A percentile compares a stretch with the other conserved stretches of the same genome.
Evolutionary conservation across 192 early-diverging fungal genomes (phyloP).

Genomic region (Podochytrium sp.): DNA sequence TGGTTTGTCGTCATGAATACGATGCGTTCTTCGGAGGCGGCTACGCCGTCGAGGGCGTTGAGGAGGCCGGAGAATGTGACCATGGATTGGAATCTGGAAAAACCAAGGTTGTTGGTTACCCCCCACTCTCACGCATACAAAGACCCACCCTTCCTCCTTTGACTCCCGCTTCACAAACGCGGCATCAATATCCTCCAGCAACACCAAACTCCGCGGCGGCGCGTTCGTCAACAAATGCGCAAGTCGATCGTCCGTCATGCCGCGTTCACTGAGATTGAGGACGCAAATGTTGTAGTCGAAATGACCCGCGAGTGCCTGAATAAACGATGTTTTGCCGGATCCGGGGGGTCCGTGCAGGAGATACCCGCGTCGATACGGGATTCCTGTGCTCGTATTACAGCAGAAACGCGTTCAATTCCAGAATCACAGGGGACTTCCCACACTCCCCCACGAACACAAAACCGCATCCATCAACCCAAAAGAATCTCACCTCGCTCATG

Average conservation of each 20-base stretch:
- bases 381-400: slow-evolving; percentile 44
- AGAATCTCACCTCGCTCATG: slow-evolving; percentile 61
- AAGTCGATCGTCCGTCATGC: slow-evolving; percentile 70
- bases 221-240: slow-evolving; percentile 51
- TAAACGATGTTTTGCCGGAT: slow-evolving; percentile 73
- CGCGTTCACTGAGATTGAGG: slow-evolving; percentile 68
- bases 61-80: slow-evolving; percentile 67
- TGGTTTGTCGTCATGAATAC: slow-evolving; percentile 86
- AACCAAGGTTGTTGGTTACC: neutral
- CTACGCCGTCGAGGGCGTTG: slow-evolving; percentile 81
- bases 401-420: too few relatives aligned
- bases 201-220: slow-evolving; percentile 61
- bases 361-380: slow-evolving; percentile 72
- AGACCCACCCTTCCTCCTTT: slow-evolving; percentile 69
- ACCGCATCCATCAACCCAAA: too few relatives aligned
- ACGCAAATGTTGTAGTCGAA: slow-evolving; percentile 79
- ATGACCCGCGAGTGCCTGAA: slow-evolving; percentile 74
- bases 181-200: slow-evolving; percentile 80
- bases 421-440: neutral
- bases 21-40: slow-evolving; percentile 73
- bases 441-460: too few relatives aligned
- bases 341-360: slow-evolving; percentile 75
- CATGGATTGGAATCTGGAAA: slow-evolving; percentile 43
- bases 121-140: neutral
- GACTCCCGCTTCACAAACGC: slow-evolving; percentile 69